Evolutionary conservation across 805 yeast genomes (phyloP), one percentile per base, ranked within the genome.

Genomic region (Sungouiella thailandica): DNA sequence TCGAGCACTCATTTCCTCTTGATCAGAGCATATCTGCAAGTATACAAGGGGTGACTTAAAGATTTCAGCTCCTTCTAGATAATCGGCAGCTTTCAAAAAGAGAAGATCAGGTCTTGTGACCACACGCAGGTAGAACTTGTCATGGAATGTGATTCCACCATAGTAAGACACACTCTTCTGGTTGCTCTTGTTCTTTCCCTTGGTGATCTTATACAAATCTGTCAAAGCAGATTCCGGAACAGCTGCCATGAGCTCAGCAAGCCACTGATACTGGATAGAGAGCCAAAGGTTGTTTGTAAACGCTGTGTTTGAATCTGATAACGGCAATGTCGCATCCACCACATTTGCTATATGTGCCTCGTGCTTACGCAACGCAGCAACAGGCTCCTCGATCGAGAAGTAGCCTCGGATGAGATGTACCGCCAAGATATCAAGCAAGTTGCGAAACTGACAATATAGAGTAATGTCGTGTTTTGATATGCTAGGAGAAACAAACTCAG

Each of bases 361-460:
- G 50, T 84, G 86, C 51, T 78, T 82, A 38, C 70, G 64, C 46
- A 76, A 74, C 0, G 89, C 85, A 30, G 65, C 45, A 24, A 77
- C 65, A 1, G 82, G 70, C 40, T 74, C 76, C 26, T 74, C 83
- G 10, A 74, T 37, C 10, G 82, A 76, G 17, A 84, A 62, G 44
- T 77, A 73, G 1, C 78, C 62, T 41, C 83, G 68, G 6, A 75
- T 73, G 7, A 84, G 76, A 45, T 81, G 83, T 32, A 81, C 65
- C 0, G 82, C 79, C 5, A 74, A 49, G 4, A 76, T 52, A 49
- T 86, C 95, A 5, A 83, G 52, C 29, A 82, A 54, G 7, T 51
- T 48, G 27, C 85, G 52, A 23, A 71, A 49, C 31, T 62, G 65
- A 4, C 7, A 22, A 29, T 57, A 57, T 8, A 66, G 37, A 13